phyloP scores from a whole-genome alignment of 2,329 filamentous ascomycete species.

The Penicillium frequentans region DNA sequence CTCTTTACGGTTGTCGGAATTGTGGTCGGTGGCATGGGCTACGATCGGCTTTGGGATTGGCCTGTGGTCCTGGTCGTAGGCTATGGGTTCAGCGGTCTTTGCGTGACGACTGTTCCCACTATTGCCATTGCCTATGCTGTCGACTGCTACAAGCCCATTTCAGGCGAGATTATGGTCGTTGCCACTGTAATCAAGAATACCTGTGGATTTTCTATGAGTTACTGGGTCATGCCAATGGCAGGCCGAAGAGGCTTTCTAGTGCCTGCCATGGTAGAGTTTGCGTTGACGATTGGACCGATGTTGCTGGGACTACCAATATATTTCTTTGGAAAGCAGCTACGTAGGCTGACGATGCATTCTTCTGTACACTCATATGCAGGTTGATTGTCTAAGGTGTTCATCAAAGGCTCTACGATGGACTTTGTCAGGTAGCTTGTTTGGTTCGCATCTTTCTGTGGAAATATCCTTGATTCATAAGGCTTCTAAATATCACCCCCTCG shows the following conservation, averaged over 20 bases:
- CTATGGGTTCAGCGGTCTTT: constrained; percentile 46
- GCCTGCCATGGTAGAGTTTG: constrained; percentile 48
- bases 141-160: constrained; percentile 50
- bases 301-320: constrained; percentile 27
- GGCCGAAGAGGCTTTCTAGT: constrained; percentile 34
- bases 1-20: neutral
- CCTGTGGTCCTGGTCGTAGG: constrained; percentile 51
- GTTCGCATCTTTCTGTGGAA: too few species aligned
- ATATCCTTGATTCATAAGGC: too few species aligned
- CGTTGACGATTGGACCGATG: constrained; percentile 40
- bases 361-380: neutral
- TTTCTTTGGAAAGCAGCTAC: neutral
- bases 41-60: constrained; percentile 52
- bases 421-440: too few species aligned
- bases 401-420: too few species aligned
- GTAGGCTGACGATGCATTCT: neutral
- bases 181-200: constrained; percentile 48
- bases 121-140: constrained; percentile 48
- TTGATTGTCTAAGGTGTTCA: neutral
- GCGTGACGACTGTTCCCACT: constrained; percentile 44
- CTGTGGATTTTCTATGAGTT: constrained; percentile 38
- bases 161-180: constrained; percentile 48
- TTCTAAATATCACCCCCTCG: too few species aligned
- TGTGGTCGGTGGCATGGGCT: constrained; percentile 49
- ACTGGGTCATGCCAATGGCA: constrained; percentile 10